These are phyloP conservation scores for Phylloporus scabripes DNA, from an alignment of 768 basidiomycete species.

Conservation along the genomic window DNA sequence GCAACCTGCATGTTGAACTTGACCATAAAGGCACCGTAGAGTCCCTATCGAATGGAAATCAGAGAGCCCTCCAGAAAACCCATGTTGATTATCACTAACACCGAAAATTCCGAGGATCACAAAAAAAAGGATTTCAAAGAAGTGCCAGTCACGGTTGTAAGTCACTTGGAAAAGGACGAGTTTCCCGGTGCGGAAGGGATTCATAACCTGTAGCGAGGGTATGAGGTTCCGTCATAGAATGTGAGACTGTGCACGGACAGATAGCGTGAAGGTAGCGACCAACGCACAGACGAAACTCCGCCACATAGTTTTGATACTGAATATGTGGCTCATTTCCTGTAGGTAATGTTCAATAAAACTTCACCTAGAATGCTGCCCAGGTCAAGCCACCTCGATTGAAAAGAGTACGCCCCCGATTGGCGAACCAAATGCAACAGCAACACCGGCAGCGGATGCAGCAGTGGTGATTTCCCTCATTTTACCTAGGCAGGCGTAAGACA, in stretches of 20 bases:
- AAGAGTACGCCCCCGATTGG: conserved; percentile 98
- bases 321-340: conserved; percentile 97
- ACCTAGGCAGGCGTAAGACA: conserved; percentile 33
- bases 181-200: conserved; percentile 96
- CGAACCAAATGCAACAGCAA: conserved; percentile 97
- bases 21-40: conserved; percentile 95
- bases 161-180: conserved; percentile 97
- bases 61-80: conserved; percentile 8
- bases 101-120: conserved; percentile 94
- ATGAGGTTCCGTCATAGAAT: conserved; percentile 19
- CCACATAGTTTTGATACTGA: conserved; percentile 99
- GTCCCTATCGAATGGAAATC: conserved; percentile 51
- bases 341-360: neutral
- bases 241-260: conserved; percentile 51
- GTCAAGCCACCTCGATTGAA: conserved; percentile 77
- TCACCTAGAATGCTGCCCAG: neutral
- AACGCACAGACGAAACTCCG: conserved; percentile 95
- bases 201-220: conserved; percentile 68
- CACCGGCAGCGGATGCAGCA: conserved; percentile 95
- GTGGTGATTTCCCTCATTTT: conserved; percentile 90
- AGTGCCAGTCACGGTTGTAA: conserved; percentile 97
- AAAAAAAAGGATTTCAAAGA: conserved; percentile 97
- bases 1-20: conserved; percentile 96
- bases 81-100: conserved; percentile 40
- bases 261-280: conserved; percentile 92